Evolutionary conservation across 805 yeast genomes (phyloP).

Genomic region (Candida schatavii): DNA sequence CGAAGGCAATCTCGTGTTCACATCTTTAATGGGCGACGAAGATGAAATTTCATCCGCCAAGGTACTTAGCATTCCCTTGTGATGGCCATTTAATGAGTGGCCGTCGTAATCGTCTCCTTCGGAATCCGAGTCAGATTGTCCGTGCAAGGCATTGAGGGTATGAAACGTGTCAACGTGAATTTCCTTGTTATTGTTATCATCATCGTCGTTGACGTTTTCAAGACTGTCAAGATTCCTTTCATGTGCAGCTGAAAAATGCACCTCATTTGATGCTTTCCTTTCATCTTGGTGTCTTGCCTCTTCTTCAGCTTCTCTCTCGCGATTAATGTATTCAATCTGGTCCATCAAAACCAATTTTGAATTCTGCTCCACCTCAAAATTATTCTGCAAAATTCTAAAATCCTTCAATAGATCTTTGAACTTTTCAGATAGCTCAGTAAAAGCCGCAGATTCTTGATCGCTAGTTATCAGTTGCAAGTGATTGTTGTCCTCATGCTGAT

Average conservation of each 20-base stretch:
- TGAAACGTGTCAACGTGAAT: constrained; percentile 8
- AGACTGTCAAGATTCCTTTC: not conserved
- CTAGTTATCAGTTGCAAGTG: not conserved
- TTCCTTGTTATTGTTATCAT: constrained; percentile 5
- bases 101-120: constrained; percentile 4
- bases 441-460: constrained; percentile 2
- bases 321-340: constrained; percentile 49
- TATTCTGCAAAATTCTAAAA: constrained; percentile 42
- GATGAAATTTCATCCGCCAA: constrained; percentile 21
- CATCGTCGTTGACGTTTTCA: not conserved
- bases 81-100: constrained; percentile 10
- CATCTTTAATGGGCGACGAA: constrained; percentile 27
- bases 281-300: not conserved
- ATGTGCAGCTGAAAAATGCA: not conserved
- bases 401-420: constrained; percentile 32
- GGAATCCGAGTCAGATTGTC: constrained; percentile 13
- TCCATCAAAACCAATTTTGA: constrained; percentile 52
- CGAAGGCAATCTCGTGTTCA: not conserved
- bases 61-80: constrained; percentile 17
- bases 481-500: constrained; percentile 5
- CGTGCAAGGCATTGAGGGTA: constrained; percentile 8
- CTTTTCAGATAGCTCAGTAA: constrained; percentile 19
- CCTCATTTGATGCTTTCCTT: not conserved
- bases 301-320: constrained; percentile 23
- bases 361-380: constrained; percentile 51